Base-by-base conservation (phyloP, 345 rosid species). In the Syzygium aromaticum region DNA sequence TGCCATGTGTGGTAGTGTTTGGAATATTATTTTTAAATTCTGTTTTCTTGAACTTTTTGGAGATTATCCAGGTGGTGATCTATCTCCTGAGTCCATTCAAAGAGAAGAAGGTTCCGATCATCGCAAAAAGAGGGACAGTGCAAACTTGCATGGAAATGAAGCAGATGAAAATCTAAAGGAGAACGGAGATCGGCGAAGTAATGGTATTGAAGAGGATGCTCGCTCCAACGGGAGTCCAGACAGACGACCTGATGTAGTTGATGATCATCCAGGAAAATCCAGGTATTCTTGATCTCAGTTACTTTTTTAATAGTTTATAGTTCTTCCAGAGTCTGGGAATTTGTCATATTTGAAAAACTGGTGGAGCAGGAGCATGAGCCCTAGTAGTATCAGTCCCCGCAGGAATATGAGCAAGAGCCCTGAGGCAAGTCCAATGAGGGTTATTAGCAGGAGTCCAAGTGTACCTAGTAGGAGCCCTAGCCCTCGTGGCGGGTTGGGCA, bases 221-320 rank as follows among this genome's bases (percentile, higher is more conserved):
- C 89, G 80, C 87, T 94, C 95, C 84, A 93, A 89, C 56, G 91
- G 94, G 89, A 93, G 91, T 93, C 91, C 93, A 84, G 95, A 95
- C 87, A 91, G 98, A 89, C 96, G 93, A 85, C 98, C 95, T 64
- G 99, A 94, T 92, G 92, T 94, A 87, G 94, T 95, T 53, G 96
- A 96, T 91, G 96, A 93, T 93, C 97, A 89, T 89, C 93, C 93
- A 57, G 94, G 94, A 87, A 98, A 95, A 94, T 95, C 99, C 92
- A 96, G 99, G 99, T 96, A 89, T 83, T 89, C 27, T 73, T 73
- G 80, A 73, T 21, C 86, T 90, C 86, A 90, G 89, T 49, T 86
- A 90, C 92, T 86, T 92, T 73, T 67, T 9, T 19, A 17, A 73
- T 73, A 25, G 49, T 38, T 73, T 33, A 19, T 73, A 33, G 78